Percentiles rank a stretch among this genome's conserved stretches.
Evolutionary conservation across 2,329 filamentous ascomycete genomes (phyloP).

Genomic region (Amesomyces nigricolor): DNA sequence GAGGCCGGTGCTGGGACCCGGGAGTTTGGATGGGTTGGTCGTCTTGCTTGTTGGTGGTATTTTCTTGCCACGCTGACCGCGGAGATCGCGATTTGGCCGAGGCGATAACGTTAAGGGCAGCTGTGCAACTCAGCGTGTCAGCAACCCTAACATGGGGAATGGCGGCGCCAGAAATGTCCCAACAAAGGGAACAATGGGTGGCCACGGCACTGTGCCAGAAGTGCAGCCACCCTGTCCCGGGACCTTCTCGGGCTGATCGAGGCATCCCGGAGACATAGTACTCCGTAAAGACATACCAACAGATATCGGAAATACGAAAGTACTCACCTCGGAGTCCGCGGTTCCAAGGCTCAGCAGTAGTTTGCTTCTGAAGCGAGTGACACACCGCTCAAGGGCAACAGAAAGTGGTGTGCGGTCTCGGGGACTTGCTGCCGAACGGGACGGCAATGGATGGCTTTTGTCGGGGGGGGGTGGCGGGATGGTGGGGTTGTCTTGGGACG

Average conservation of each 20-base stretch:
- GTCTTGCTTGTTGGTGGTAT: background rate
- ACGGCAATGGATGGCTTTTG: conserved; percentile 10
- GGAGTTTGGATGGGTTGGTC: background rate
- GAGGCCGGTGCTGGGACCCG: background rate
- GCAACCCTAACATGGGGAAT: background rate
- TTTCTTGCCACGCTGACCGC: background rate
- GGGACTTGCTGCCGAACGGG: conserved; percentile 2
- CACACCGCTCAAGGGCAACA: background rate
- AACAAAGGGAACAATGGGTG: background rate
- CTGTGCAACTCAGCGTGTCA: conserved; percentile 6
- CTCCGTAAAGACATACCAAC: no score
- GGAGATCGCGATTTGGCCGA: background rate
- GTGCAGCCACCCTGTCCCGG: background rate
- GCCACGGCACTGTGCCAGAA: background rate
- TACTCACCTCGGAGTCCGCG: background rate
- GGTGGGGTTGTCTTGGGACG: conserved; percentile 10
- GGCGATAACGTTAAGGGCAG: background rate
- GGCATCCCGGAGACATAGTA: background rate
- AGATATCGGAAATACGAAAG: background rate
- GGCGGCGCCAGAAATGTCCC: background rate
- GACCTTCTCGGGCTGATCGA: background rate
- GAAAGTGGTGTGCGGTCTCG: conserved; percentile 2
- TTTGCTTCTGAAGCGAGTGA: background rate
- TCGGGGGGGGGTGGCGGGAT: conserved; percentile 9
- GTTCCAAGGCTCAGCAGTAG: background rate